Base-by-base conservation (phyloP, 2,329 filamentous ascomycete species). In the Ceratocystis cacaofunesta region DNA sequence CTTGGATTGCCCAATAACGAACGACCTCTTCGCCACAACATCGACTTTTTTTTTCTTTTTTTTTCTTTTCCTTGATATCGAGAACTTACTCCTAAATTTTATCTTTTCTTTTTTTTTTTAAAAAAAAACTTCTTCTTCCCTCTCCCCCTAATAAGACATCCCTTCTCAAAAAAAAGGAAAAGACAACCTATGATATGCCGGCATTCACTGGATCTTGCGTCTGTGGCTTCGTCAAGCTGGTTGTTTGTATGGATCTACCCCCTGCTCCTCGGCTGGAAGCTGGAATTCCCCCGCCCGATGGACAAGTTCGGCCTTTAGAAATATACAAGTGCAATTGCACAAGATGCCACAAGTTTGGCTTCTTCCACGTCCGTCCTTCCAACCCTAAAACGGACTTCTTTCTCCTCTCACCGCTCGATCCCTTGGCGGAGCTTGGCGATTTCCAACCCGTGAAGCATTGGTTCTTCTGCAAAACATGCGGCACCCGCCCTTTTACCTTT, bases 291-390 rank as follows among this genome's bases (percentile, higher is more conserved):
- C 17, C 7, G 17, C 36, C 61, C 32, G 41, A 60, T 81, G 52
- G 52, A 57, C 71, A 80, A 79, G 62, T 79, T 77, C 69, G 85
- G 84, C 60, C 28, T 41, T 28, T 64, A 19, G 79, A 66, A 62
- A 64, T 64, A 41, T 66, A 64, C 62, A 63, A 63, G 30, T 79
- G 77, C 72, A 79, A 78, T 68, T 79, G 77, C 70, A 75, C 71
- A n/a, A 75, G 74, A 15, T 79, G 77, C 70, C 74, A 77, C 52
- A 79, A 79, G 68, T 73, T 76, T 70, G 74, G 73, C 48, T 72
- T 76, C 66, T 76, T 78, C 69, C 77, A 79, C 69, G 68, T 76
- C 44, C 74, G 76, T 15, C 73, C 76, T 5, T 71, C 71, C 48
- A 68, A 72, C 48, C 66, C 73, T 1, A 69, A 70, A 8, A 70